Percentiles rank a stretch among this genome's conserved stretches.
These are phyloP conservation scores for Kodamaea kaohsiungensis DNA, from an alignment of 805 yeast species.

Conservation along the genomic window DNA sequence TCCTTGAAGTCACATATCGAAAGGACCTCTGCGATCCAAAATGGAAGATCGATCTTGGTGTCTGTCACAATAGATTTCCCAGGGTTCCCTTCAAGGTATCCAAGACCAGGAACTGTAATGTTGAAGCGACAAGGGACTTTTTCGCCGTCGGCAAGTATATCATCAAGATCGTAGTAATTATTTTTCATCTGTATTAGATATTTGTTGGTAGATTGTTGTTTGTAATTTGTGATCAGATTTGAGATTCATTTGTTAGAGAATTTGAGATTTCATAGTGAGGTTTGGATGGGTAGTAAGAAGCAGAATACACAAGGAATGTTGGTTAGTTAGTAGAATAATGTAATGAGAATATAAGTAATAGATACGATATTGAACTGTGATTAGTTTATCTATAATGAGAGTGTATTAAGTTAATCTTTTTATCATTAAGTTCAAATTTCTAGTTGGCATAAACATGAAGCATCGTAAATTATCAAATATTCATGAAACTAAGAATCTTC, in stretches of 20 bases:
- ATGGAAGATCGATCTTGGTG: conserved; percentile 73
- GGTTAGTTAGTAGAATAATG: too few species aligned
- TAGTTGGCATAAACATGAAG: too few species aligned
- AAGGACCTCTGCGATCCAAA: conserved; percentile 84
- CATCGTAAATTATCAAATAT: too few species aligned
- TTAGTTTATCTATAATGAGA: too few species aligned
- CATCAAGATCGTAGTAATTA: conserved; percentile 72
- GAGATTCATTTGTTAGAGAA: not conserved
- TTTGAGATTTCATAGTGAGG: too few species aligned
- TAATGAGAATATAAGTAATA: too few species aligned
- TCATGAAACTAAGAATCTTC: too few species aligned
- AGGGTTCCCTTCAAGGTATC: conserved; percentile 79
- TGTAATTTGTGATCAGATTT: not conserved
- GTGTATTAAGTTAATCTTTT: too few species aligned
- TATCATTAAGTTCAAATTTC: too few species aligned
- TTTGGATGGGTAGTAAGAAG: too few species aligned
- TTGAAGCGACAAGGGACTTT: conserved; percentile 80
- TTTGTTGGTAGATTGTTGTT: not conserved
- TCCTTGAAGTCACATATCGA: conserved; percentile 48
- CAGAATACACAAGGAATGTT: too few species aligned
- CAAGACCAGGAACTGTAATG: conserved; percentile 80
- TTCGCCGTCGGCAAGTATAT: conserved; percentile 68
- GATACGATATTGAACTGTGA: too few species aligned
- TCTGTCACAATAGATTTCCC: conserved; percentile 59
- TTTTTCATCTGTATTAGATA: not conserved